These are phyloP conservation scores for Hypoxylon lenormandii DNA, from an alignment of 495 filamentous ascomycete species.

Conservation along the genomic window DNA sequence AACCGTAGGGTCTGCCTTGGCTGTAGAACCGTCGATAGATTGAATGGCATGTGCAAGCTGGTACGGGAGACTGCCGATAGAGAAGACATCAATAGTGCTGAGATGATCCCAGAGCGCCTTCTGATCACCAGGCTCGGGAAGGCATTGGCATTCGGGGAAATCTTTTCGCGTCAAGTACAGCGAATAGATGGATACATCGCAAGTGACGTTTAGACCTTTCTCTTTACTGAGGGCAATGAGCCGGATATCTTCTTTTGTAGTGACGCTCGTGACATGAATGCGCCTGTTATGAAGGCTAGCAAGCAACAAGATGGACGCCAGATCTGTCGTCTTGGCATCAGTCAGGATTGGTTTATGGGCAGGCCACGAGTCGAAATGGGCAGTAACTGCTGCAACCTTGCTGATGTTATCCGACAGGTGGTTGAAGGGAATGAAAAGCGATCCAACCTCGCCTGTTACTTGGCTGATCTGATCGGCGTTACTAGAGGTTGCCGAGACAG, in stretches of 20 bases:
- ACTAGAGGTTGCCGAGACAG: slow-evolving; percentile 79
- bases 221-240: slow-evolving; percentile 83
- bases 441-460: slow-evolving; percentile 79
- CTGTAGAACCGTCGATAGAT: slow-evolving; percentile 49
- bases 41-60: slow-evolving; percentile 74
- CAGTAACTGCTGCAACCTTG: slow-evolving; percentile 83
- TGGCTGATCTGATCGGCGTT: slow-evolving; percentile 81
- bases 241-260: slow-evolving; percentile 82
- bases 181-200: slow-evolving; percentile 84
- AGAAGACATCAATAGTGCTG: slow-evolving; percentile 83
- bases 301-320: slow-evolving; percentile 81
- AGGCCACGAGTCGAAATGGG: slow-evolving; percentile 85
- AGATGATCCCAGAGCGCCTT: slow-evolving; percentile 82
- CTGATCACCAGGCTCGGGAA: slow-evolving; percentile 79
- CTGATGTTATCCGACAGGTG: slow-evolving; percentile 86
- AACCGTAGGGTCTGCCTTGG: slow-evolving; percentile 61
- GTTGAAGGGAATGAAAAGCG: slow-evolving; percentile 89
- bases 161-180: slow-evolving; percentile 82
- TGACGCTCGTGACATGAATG: slow-evolving; percentile 85
- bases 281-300: slow-evolving; percentile 86
- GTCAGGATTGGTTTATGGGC: slow-evolving; percentile 85
- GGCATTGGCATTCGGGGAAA: slow-evolving; percentile 73
- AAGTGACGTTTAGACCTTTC: slow-evolving; percentile 85
- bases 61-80: slow-evolving; percentile 83
- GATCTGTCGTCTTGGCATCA: slow-evolving; percentile 84